phyloP scores from a whole-genome alignment of 139 green algal genomes.

The Eudorina sp. region DNA sequence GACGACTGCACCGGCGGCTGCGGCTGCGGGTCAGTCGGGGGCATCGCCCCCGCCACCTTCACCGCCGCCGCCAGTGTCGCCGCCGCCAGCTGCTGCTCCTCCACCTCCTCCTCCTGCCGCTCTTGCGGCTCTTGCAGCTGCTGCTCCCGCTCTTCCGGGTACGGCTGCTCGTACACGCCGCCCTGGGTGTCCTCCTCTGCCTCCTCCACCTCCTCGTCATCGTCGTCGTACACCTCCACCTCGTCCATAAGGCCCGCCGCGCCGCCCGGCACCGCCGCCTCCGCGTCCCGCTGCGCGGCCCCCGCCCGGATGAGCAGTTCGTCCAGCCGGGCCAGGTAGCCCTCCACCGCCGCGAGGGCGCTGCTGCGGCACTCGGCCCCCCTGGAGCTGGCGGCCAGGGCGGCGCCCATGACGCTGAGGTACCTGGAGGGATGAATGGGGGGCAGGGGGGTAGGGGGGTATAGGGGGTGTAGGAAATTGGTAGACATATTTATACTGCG shows the following conservation, averaged over 20 bases:
- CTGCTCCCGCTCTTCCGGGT: not conserved
- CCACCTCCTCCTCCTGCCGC: not conserved
- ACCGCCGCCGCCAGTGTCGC: too few species aligned
- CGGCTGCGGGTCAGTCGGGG: too few species aligned
- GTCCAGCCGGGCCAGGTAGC: conserved; percentile 41
- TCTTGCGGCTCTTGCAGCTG: not conserved
- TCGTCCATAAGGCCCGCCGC: conserved; percentile 32
- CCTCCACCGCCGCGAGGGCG: conserved; percentile 51
- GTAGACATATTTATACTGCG: too few species aligned
- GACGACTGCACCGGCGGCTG: too few species aligned
- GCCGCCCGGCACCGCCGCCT: conserved; percentile 11
- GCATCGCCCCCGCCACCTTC: not conserved
- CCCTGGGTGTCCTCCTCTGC: not conserved
- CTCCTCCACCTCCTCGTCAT: conserved; percentile 15
- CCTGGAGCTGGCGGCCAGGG: conserved; percentile 49
- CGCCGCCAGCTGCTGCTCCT: not conserved
- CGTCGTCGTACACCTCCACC: conserved; percentile 22
- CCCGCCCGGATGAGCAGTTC: not conserved
- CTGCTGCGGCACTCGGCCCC: conserved; percentile 52
- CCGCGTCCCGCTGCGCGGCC: conserved; percentile 36
- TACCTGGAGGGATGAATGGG: conserved; percentile 52
- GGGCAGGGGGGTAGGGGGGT: not conserved
- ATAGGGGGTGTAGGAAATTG: not conserved
- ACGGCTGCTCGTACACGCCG: not conserved
- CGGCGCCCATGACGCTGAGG: conserved; percentile 51